These are phyloP conservation scores for Nigrospora oryzae DNA, from an alignment of 2,329 filamentous ascomycete species.

Conservation along the genomic window DNA sequence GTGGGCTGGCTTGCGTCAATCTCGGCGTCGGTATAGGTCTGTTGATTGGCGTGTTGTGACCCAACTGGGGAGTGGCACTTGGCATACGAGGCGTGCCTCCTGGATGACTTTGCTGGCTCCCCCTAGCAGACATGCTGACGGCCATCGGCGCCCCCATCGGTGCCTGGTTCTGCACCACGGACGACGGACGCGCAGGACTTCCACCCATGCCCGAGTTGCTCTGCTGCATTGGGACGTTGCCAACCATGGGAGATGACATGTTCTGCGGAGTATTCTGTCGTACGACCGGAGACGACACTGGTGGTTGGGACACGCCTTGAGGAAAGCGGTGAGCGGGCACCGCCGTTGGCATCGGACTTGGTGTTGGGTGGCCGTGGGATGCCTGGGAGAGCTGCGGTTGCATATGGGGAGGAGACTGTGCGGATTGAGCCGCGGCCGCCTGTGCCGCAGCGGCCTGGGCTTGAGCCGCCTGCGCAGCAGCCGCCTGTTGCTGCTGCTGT, in stretches of 20 bases:
- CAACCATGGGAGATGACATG: conserved; percentile 58
- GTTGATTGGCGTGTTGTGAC: conserved; percentile 51
- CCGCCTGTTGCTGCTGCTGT: conserved; percentile 22
- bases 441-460: conserved; percentile 16
- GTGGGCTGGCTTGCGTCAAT: conserved; percentile 54
- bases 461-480: conserved; percentile 17
- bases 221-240: conserved; percentile 53
- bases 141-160: conserved; percentile 52
- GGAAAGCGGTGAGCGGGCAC: conserved; percentile 38
- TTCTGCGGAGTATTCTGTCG: conserved; percentile 57
- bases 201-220: conserved; percentile 60
- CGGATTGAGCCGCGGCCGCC: conserved; percentile 21
- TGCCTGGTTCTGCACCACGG: conserved; percentile 51
- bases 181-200: conserved; percentile 59
- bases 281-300: conserved; percentile 59
- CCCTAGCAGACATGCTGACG: conserved; percentile 53
- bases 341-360: conserved; percentile 24
- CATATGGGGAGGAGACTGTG: conserved; percentile 18
- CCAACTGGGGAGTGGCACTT: conserved; percentile 51
- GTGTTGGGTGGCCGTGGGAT: conserved; percentile 33
- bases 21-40: conserved; percentile 47
- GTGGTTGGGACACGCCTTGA: conserved; percentile 51
- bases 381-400: conserved; percentile 25
- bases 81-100: conserved; percentile 56
- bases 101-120: conserved; percentile 59